Evolutionary conservation across 257 asterid species (phyloP), one percentile per base, ranked within the genome.

Genomic region (Solanum dulcamara): DNA sequence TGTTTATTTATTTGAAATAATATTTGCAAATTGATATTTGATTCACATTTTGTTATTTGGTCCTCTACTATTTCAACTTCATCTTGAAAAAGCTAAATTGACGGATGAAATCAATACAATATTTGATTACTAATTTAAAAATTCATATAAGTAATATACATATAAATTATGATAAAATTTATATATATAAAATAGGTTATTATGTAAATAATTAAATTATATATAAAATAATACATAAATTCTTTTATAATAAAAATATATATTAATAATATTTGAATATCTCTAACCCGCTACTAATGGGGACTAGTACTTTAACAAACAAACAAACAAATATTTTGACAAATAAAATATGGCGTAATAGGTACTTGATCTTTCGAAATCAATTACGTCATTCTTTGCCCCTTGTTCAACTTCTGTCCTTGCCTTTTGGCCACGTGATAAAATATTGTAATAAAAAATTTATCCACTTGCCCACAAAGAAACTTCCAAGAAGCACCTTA

Each of bases 271-370:
- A n/a, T 6, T 22, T 10, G 0, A 9, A n/a, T n/a, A 0, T 4
- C 0, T 1, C 7, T 10, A 59, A 59, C 4, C 11, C 18, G 0
- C 0, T 20, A 53, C 0, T 0, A 20, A 53, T 1, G 0, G 3
- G 24, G 0, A 10, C 15, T 22, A 57, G 22, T 57, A 1, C 24
- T 57, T 33, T n/a, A n/a, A n/a, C n/a, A n/a, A 35, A 35, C 4
- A 35, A 70, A 32, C 28, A 70, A 18, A 70, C 28, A 70, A 35
- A 20, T 35, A 35, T 35, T 18, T 35, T 35, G 30, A 35, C 48
- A 9, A 15, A 18, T 10, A 70, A 35, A 35, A 35, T 35, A 70
- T 35, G 15, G 46, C 17, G 17, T 35, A 35, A 4, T 17, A 67
- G 5, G 24, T 67, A 30, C 18, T 28, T n/a, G 30, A 55, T 33